phyloP scores from a whole-genome alignment of 1,284 basidiomycete genomes.

The Stygiomarasmius scandens region DNA sequence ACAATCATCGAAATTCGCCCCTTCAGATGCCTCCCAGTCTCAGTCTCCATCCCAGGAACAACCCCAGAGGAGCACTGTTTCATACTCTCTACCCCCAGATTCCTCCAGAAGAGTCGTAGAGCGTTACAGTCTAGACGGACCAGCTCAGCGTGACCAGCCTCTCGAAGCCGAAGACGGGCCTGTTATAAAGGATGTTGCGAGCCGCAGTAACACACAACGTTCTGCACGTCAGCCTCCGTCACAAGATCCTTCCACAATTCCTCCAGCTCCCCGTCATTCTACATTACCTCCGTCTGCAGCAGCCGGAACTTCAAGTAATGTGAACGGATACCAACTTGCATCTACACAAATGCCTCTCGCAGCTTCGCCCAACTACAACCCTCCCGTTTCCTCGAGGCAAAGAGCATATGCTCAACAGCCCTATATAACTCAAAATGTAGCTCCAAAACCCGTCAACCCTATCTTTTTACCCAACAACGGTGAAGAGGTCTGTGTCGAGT shows the following conservation, averaged over 20 bases:
- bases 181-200: background rate
- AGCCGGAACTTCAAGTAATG: conserved; percentile 35
- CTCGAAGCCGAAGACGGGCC: conserved; percentile 16
- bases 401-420: conserved; percentile 75
- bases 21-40: conserved; percentile 29
- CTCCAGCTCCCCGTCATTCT: conserved; percentile 48
- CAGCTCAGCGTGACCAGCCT: conserved; percentile 27
- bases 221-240: conserved; percentile 22
- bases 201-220: conserved; percentile 15
- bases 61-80: conserved; percentile 33
- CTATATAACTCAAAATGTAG: conserved; percentile 64
- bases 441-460: conserved; percentile 60
- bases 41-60: conserved; percentile 35
- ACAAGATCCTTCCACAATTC: conserved; percentile 30
- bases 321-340: conserved; percentile 6
- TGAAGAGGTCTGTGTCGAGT: conserved; percentile 93
- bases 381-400: conserved; percentile 64
- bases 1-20: conserved; percentile 22
- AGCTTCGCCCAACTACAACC: conserved; percentile 59
- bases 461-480: conserved; percentile 54
- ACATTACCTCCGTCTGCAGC: conserved; percentile 43
- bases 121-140: conserved; percentile 49
- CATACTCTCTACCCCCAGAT: conserved; percentile 44
- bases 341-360: conserved; percentile 50
- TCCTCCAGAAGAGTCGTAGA: conserved; percentile 47